Percentiles rank a stretch among this genome's conserved stretches.
Conservation (phyloP, 2,329 filamentous ascomycete genomes). For the Myriosclerotinia duriaeana region DNA sequence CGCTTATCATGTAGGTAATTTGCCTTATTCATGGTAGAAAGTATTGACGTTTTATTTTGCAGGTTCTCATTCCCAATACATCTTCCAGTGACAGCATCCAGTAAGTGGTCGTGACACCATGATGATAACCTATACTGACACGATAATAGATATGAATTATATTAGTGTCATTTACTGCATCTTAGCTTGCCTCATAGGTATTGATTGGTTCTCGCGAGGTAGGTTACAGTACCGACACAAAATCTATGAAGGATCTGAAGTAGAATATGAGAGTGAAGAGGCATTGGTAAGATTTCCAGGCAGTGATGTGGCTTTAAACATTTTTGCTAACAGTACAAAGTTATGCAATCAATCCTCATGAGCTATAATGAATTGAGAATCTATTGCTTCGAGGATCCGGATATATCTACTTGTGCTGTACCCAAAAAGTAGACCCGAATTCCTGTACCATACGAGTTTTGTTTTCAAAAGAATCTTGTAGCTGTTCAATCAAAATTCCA, state of each 20-base stretch:
- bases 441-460: not conserved
- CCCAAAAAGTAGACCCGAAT: not conserved
- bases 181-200: not conserved
- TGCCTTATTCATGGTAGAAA: not conserved
- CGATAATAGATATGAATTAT: conserved; percentile 21
- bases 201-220: conserved; percentile 19
- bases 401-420: not conserved
- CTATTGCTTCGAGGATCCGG: not conserved
- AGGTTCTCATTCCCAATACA: conserved; percentile 23
- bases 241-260: not conserved
- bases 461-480: no score
- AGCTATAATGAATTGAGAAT: not conserved
- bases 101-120: conserved; percentile 4
- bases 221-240: conserved; percentile 19
- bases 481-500: not conserved
- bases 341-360: not conserved
- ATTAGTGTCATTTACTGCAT: conserved; percentile 21
- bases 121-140: not conserved
- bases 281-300: conserved; percentile 9
- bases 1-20: conserved; percentile 53
- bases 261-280: conserved; percentile 8
- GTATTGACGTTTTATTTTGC: not conserved
- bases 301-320: not conserved
- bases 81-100: conserved; percentile 17
- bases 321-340: not conserved